Evolutionary conservation across 352 stramenopile species (phyloP).

Genomic region (Aphanomyces invadans): DNA sequence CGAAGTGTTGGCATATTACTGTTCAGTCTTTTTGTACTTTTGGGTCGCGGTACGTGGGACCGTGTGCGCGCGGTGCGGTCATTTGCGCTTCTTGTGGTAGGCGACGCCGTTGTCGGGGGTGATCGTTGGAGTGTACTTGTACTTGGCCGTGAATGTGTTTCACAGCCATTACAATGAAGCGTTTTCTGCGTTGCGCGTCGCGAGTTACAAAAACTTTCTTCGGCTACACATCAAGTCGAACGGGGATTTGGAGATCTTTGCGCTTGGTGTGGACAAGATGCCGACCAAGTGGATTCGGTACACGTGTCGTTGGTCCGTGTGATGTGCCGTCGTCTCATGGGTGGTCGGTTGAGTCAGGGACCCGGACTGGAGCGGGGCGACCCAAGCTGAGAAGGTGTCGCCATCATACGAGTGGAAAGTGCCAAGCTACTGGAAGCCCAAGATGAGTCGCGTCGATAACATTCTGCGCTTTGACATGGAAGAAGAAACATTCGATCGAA

Average conservation of each 20-base stretch:
- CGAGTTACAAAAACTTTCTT: conserved; percentile 87
- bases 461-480: conserved; percentile 80
- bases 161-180: conserved; percentile 85
- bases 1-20: conserved; percentile 77
- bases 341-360: conserved; percentile 35
- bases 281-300: conserved; percentile 74
- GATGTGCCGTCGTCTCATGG: background rate
- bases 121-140: conserved; percentile 80
- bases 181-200: conserved; percentile 79
- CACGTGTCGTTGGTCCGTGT: conserved; percentile 31
- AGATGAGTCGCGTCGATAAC: conserved; percentile 75
- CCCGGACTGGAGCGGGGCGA: conserved; percentile 62
- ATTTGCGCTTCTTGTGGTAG: background rate
- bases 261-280: conserved; percentile 86
- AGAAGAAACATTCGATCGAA: conserved; percentile 61
- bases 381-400: conserved; percentile 43
- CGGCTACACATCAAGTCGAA: conserved; percentile 66
- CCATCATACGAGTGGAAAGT: conserved; percentile 62
- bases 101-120: conserved; percentile 67
- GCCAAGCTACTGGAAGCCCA: conserved; percentile 76
- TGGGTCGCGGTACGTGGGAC: conserved; percentile 44
- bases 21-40: conserved; percentile 81
- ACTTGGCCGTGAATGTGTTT: conserved; percentile 79
- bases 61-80: background rate
- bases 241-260: conserved; percentile 73